A percentile compares a stretch with the other conserved stretches of the same genome.
These are phyloP conservation scores for Trichoderma aggressivum DNA, from an alignment of 2,329 filamentous ascomycete species.

Conservation along the genomic window DNA sequence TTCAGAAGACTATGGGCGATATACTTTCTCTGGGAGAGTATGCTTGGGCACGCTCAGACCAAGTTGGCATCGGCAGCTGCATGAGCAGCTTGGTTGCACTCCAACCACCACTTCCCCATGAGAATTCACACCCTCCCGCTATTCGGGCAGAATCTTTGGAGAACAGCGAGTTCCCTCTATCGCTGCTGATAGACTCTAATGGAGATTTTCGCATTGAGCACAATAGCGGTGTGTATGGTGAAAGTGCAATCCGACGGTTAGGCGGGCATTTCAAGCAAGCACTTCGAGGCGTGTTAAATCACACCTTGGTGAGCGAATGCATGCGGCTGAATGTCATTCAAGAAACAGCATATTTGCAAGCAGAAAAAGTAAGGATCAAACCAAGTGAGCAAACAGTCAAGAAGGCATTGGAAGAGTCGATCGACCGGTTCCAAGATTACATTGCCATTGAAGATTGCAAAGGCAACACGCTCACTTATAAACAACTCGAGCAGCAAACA, in stretches of 20 bases:
- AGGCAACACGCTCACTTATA: neutral
- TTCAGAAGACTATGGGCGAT: neutral
- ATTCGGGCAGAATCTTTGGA: neutral
- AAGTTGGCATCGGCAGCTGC: neutral
- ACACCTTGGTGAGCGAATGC: neutral
- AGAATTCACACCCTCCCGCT: neutral
- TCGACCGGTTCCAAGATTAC: neutral
- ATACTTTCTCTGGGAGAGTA: constrained; percentile 1
- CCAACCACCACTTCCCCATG: constrained; percentile 1
- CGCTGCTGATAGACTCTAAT: neutral
- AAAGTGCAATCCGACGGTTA: neutral
- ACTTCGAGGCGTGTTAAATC: neutral
- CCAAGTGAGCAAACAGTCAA: neutral
- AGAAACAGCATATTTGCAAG: neutral
- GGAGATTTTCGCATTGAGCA: neutral
- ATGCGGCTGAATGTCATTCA: neutral
- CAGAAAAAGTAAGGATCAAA: neutral
- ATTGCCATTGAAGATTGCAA: neutral
- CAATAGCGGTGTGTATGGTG: neutral
- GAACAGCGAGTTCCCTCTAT: neutral
- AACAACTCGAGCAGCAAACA: neutral
- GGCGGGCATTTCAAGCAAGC: constrained; percentile 12
- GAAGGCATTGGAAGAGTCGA: neutral
- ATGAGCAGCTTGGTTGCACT: constrained; percentile 1
- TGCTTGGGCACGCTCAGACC: constrained; percentile 14